Percentiles rank a stretch among this genome's conserved stretches.
phyloP scores from a whole-genome alignment of 805 yeast species.

The Zygoascus flipseniorum region DNA sequence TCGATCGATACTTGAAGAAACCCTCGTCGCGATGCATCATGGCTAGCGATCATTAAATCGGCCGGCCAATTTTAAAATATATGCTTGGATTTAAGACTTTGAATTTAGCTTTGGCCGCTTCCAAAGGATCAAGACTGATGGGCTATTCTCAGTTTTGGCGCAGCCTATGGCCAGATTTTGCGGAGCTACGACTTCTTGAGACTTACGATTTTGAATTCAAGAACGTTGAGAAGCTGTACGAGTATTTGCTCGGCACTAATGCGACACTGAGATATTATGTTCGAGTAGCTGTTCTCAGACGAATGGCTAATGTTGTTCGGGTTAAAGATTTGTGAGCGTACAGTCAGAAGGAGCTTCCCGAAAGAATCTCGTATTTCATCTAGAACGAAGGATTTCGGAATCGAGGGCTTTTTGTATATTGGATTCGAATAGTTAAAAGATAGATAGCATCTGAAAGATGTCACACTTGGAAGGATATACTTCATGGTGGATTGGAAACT shows the following conservation, averaged over 20 bases:
- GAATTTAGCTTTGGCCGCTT: too few relatives aligned
- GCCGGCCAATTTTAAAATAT: too few relatives aligned
- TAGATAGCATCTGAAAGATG: conserved; percentile 77
- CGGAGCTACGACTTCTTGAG: conserved; percentile 76
- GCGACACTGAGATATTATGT: conserved; percentile 75
- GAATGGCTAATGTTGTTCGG: conserved; percentile 73
- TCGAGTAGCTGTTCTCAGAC: conserved; percentile 72
- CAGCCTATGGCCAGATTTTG: too few relatives aligned
- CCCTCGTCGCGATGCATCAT: too few relatives aligned
- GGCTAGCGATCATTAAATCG: too few relatives aligned
- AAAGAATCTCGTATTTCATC: conserved; percentile 39
- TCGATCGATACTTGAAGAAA: too few relatives aligned
- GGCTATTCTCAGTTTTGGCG: too few relatives aligned
- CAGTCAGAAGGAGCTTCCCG: conserved; percentile 40
- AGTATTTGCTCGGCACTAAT: conserved; percentile 81
- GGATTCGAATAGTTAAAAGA: conserved; percentile 92
- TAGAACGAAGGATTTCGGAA: conserved; percentile 93
- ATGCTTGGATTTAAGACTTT: too few relatives aligned
- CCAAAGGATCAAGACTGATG: too few relatives aligned
- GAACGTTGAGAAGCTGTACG: conserved; percentile 89
- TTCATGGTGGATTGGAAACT: conserved; percentile 77
- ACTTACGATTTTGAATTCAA: conserved; percentile 79
- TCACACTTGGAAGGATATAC: conserved; percentile 86
- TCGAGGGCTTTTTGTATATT: conserved; percentile 91
- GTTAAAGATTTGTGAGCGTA: conserved; percentile 91